Evolutionary conservation across 495 filamentous ascomycete genomes (phyloP), one percentile per base, ranked within the genome.

Genomic region (Baudoinia panamericana): DNA sequence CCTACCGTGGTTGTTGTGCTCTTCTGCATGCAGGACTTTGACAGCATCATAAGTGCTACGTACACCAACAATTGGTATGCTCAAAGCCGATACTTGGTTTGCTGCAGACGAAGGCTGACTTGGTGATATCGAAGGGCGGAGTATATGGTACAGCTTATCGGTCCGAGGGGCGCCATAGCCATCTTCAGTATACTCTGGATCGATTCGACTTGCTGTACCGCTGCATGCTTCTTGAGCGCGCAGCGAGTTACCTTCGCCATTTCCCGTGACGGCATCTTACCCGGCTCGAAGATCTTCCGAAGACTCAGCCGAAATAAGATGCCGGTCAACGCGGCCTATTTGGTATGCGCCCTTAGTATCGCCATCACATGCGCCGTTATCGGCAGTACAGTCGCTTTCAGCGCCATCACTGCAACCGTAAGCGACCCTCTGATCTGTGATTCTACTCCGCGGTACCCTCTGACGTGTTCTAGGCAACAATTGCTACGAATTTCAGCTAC

Each of bases 171-270:
- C 6, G 55, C 58, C 19, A 37, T 45, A 15, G 58, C 53, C 5
- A 51, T 61, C 26, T 43, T 61, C 3, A 30, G 44, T 26, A 36
- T 61, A 1, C 41, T 56, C 6, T 61, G 52, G 50, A 37, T 61
- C 7, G 57, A 60, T 30, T 48, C 42, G 4, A 59, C 50, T 4
- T 59, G 52, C 35, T 50, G 52, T 15, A 55, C 56, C 16, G 55
- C 55, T 4, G 34, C 39, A 8, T 56, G 50, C 43, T 53, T 61
- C 50, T 50, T 61, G 48, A 54, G 50, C 13, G 58, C 58, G 2
- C 58, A 61, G 34, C 57, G 57, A 1, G 53, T 61, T 15, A 61
- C 58, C 0, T 61, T 53, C 39, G 56, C 58, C 39, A 59, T 61
- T 29, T 48, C 52, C 12, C 45, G 58, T 4, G 58, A 61, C 36